These are phyloP conservation scores for Colletotrichum aenigma DNA, from an alignment of 2,329 filamentous ascomycete genomes.

Conservation along the genomic window DNA sequence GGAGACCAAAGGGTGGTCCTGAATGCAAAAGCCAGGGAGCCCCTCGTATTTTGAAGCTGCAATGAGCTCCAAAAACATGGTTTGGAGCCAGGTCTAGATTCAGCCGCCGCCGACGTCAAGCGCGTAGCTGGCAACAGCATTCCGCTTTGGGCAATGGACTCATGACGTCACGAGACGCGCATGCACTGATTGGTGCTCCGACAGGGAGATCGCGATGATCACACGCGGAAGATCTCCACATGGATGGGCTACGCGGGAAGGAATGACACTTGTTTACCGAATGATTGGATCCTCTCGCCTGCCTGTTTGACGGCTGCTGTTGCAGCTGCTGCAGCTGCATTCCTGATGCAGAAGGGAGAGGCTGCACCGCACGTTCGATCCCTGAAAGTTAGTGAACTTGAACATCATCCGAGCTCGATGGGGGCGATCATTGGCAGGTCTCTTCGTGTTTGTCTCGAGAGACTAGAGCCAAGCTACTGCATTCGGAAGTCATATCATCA, in stretches of 20 bases:
- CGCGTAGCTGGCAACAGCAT: background rate
- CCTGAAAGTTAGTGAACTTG: background rate
- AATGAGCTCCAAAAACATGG: background rate
- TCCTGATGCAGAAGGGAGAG: background rate
- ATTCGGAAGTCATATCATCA: background rate
- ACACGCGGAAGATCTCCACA: constrained; percentile 8
- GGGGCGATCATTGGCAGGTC: background rate
- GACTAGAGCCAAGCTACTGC: background rate
- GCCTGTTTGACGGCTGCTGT: background rate
- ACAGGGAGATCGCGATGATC: background rate
- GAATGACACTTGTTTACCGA: background rate
- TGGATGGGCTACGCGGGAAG: background rate
- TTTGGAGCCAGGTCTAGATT: background rate
- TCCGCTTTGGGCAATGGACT: background rate
- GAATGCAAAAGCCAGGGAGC: background rate
- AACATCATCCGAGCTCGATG: background rate
- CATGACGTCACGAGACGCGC: constrained; percentile 13
- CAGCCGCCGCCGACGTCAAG: constrained; percentile 21
- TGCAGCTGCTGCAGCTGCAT: background rate
- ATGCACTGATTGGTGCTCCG: background rate
- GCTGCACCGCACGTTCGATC: background rate
- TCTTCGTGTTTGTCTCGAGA: background rate
- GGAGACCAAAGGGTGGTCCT: background rate
- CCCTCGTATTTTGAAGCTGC: background rate
- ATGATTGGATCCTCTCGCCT: background rate